These are phyloP conservation scores for Trichoderma gracile DNA, from an alignment of 2,329 filamentous ascomycete species.

Conservation along the genomic window DNA sequence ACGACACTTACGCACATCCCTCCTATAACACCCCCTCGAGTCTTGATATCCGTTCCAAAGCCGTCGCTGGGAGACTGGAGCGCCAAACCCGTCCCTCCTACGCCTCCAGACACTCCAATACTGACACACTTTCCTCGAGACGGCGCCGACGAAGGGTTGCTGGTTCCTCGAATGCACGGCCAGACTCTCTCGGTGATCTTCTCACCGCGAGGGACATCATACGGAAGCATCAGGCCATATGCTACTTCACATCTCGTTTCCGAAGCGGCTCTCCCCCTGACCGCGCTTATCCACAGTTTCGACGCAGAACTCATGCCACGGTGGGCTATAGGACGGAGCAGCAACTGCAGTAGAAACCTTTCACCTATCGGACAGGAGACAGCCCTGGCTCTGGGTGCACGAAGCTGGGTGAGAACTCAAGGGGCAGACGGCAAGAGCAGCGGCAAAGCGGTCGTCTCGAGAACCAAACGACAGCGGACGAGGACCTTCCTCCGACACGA, in stretches of 20 bases:
- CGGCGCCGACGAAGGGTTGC: constrained; percentile 40
- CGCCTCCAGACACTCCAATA: constrained; percentile 41
- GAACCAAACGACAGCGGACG: constrained; percentile 30
- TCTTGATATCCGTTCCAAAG: constrained; percentile 22
- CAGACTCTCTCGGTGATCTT: constrained; percentile 62
- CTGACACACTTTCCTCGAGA: constrained; percentile 34
- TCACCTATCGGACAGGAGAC: constrained; percentile 59
- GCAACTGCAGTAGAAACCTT: constrained; percentile 58
- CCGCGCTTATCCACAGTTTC: constrained; percentile 65
- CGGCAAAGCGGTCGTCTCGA: constrained; percentile 44
- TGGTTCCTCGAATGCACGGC: constrained; percentile 40
- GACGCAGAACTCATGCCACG: constrained; percentile 60
- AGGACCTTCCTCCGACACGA: constrained; percentile 38
- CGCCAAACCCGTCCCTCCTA: constrained; percentile 28
- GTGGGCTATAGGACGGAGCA: constrained; percentile 59
- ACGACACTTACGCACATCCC: neutral
- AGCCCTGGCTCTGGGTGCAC: constrained; percentile 53
- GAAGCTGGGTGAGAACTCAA: constrained; percentile 62
- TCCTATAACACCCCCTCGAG: constrained; percentile 19
- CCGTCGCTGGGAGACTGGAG: constrained; percentile 9
- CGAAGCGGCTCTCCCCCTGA: constrained; percentile 61
- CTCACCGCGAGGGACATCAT: constrained; percentile 63
- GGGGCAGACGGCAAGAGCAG: constrained; percentile 51
- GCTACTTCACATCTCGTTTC: constrained; percentile 56
- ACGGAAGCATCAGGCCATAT: constrained; percentile 56